Evolutionary conservation across 116 monocot species (phyloP).

Genomic region (Cymodocea nodosa): DNA sequence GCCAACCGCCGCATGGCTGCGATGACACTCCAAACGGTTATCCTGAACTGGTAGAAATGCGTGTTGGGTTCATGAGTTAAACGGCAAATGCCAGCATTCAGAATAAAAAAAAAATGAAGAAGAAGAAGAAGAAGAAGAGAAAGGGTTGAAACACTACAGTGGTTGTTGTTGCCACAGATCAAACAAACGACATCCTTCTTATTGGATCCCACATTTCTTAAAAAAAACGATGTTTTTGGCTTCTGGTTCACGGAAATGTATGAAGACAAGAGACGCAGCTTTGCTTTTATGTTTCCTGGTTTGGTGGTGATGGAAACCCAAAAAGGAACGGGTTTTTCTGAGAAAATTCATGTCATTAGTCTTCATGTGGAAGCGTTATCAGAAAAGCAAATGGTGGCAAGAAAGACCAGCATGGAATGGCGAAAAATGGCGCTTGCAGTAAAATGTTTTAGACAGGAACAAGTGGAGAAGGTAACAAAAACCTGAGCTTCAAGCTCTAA

Average conservation of each 20-base stretch:
- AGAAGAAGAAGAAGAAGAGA: slow-evolving; percentile 3
- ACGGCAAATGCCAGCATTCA: not conserved
- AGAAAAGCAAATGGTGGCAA: too few relatives aligned
- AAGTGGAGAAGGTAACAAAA: not conserved
- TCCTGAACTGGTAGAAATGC: not conserved
- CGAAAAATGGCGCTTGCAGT: too few relatives aligned
- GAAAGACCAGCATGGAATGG: too few relatives aligned
- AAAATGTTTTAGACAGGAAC: too few relatives aligned
- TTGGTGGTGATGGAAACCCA: too few relatives aligned
- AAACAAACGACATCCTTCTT: not conserved
- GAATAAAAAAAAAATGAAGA: not conserved
- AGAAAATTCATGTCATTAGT: too few relatives aligned
- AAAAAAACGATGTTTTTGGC: not conserved
- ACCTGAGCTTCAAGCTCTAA: not conserved
- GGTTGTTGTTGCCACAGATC: not conserved
- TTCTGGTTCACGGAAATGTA: too few relatives aligned
- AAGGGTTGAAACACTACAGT: not conserved
- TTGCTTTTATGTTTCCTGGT: too few relatives aligned
- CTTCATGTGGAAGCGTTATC: too few relatives aligned
- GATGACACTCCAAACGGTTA: not conserved
- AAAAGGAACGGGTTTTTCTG: too few relatives aligned
- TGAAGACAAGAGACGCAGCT: too few relatives aligned
- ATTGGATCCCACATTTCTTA: not conserved
- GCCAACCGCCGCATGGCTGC: slow-evolving; percentile 22
- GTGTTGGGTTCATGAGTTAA: not conserved